Evolutionary conservation across 139 green algal species (phyloP).

Genomic region (Klebsormidium nitens): DNA sequence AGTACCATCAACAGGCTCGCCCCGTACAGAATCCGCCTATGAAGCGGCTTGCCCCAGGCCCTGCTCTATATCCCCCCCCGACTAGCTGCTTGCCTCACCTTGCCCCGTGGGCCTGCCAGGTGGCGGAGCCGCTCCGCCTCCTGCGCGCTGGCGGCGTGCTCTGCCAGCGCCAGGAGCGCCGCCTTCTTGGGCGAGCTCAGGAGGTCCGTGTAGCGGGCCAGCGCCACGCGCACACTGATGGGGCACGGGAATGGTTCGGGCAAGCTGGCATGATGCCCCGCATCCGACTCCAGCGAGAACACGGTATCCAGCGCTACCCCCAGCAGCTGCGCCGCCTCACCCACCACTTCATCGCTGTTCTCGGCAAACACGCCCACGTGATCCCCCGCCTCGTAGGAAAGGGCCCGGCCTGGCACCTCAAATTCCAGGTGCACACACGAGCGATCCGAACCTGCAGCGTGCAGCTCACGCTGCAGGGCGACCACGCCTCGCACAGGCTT

Average conservation of each 20-base stretch:
- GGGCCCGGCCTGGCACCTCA: constrained; percentile 45
- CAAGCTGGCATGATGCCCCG: background rate
- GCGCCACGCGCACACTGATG: constrained; percentile 55
- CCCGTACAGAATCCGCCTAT: too few species aligned
- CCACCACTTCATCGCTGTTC: constrained; percentile 68
- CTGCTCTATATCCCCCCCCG: too few species aligned
- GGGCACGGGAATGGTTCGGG: constrained; percentile 57
- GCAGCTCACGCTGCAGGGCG: constrained; percentile 67
- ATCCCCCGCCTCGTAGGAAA: constrained; percentile 70
- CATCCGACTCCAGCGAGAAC: constrained; percentile 44
- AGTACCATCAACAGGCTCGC: too few species aligned
- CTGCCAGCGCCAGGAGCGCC: constrained; percentile 65
- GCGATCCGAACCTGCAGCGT: constrained; percentile 62
- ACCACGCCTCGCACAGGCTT: constrained; percentile 40
- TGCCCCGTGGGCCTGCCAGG: constrained; percentile 62
- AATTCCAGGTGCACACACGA: constrained; percentile 93
- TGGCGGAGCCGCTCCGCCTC: constrained; percentile 55
- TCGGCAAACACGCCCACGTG: constrained; percentile 80
- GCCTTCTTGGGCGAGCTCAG: constrained; percentile 63
- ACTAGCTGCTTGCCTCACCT: too few species aligned
- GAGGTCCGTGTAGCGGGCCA: constrained; percentile 77
- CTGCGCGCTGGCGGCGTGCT: constrained; percentile 50
- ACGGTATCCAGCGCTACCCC: constrained; percentile 49
- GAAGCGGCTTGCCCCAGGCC: too few species aligned
- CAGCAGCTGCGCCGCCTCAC: constrained; percentile 56